Conservation (phyloP, 2,329 filamentous ascomycete species). For the Metarhizium brunneum region DNA sequence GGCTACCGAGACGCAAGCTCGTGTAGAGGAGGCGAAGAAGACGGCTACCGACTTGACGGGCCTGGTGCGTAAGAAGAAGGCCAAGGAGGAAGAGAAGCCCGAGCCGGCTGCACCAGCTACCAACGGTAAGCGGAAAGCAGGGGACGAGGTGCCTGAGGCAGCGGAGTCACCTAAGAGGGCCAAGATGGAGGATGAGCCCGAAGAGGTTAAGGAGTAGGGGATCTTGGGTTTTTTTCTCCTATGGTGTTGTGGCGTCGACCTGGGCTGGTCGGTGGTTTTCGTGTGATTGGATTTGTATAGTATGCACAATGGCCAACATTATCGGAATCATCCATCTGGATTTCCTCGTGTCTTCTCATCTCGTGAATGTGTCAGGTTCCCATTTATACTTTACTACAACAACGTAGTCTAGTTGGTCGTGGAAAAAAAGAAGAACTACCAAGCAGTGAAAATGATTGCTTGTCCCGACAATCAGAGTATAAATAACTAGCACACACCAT, state of each 20-base stretch:
- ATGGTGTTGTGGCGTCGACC: not conserved
- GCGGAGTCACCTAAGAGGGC: constrained; percentile 25
- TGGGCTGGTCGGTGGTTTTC: not conserved
- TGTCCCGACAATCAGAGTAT: too few species aligned
- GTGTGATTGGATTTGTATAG: not conserved
- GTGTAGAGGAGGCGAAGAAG: constrained; percentile 64
- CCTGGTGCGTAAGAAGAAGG: constrained; percentile 65
- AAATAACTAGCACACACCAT: not conserved
- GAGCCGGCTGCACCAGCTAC: constrained; percentile 7
- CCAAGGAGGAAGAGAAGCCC: constrained; percentile 21
- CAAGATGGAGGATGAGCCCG: constrained; percentile 20
- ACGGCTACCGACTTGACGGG: constrained; percentile 63
- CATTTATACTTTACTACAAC: too few species aligned
- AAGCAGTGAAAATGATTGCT: too few species aligned
- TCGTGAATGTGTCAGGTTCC: too few species aligned
- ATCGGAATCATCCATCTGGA: too few species aligned
- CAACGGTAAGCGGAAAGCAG: constrained; percentile 32
- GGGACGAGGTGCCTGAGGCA: constrained; percentile 16
- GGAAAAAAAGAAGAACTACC: too few species aligned
- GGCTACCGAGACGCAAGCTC: constrained; percentile 49
- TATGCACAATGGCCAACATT: not conserved
- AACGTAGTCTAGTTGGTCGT: too few species aligned
- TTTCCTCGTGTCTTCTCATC: too few species aligned
- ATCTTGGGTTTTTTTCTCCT: not conserved
- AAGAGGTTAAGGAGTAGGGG: not conserved